phyloP scores from a whole-genome alignment of 1,284 basidiomycete species.

The Irpex lacteus region DNA sequence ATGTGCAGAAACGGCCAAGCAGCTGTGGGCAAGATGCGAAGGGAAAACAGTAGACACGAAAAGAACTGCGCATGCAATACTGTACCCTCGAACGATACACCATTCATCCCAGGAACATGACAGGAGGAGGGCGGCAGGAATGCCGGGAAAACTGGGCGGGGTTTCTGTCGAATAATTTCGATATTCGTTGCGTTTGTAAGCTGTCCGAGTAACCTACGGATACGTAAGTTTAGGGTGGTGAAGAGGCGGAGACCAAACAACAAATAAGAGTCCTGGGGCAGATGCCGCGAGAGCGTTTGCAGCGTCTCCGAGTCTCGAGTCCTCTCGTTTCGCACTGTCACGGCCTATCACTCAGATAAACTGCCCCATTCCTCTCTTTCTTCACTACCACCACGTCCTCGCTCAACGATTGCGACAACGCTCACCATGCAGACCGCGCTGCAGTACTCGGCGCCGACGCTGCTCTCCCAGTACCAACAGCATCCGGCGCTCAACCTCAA shows the following conservation, averaged over 20 bases:
- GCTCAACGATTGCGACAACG: constrained; percentile 36
- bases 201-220: not conserved
- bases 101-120: too few species aligned
- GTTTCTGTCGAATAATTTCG: not conserved
- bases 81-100: too few species aligned
- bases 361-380: constrained; percentile 36
- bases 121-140: not conserved
- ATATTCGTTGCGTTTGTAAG: not conserved
- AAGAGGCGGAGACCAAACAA: constrained; percentile 23
- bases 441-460: constrained; percentile 54
- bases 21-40: too few species aligned
- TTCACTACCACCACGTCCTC: constrained; percentile 41
- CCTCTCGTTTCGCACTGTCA: constrained; percentile 25
- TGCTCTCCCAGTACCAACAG: constrained; percentile 54
- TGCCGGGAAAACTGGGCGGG: not conserved
- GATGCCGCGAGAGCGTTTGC: constrained; percentile 23
- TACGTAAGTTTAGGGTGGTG: not conserved
- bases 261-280: constrained; percentile 27
- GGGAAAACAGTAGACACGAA: too few species aligned
- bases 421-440: constrained; percentile 61
- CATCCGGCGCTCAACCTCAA: constrained; percentile 29
- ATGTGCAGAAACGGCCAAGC: not conserved
- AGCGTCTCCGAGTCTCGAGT: constrained; percentile 31
- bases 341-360: constrained; percentile 33
- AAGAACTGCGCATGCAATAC: too few species aligned